Evolutionary conservation across 352 stramenopile species (phyloP), one percentile per base, ranked within the genome.

Genomic region (Pythium rhizo-oryzae): DNA sequence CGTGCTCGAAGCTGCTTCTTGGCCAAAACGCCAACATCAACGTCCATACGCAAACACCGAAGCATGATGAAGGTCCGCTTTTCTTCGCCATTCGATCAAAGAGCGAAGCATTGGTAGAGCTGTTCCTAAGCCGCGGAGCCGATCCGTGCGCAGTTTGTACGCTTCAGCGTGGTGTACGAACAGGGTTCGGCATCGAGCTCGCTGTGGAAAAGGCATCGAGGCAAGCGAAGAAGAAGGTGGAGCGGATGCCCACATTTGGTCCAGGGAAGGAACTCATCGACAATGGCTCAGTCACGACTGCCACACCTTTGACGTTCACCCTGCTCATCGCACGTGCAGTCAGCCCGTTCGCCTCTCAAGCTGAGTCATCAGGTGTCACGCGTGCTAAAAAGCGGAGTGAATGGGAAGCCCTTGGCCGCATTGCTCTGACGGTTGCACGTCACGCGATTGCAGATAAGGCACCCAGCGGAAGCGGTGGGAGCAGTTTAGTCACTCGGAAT

Each of bases 41-140:
- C 51, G 57, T 77, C 39, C 71, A 79, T 28, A n/a, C 37, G 3
- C 70, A 75, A 50, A 55, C 75, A 2, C 54, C 75, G 1, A 64
- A 70, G 6, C 78, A 78, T 30, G 75, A 72, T 4, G 82, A 91
- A 70, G 75, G 62, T 1, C 80, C 80, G 18, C 59, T 91, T 8
- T 89, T 78, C 50, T 91, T 89, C 47, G 82, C 82, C 3, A 81
- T 91, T 18, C 80, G 82, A 33, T 87, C 80, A 0, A 84, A 67
- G 39, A 85, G 62, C 44, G 72, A 68, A 54, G 50, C 60, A 21
- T 81, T 88, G 68, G 79, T 91, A 3, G 65, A 82, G 8, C 67
- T 88, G 4, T 62, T 91, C 53, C 62, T 91, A 37, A 53, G 67
- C 19, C 74, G 65, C 28, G 77, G 77, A 9, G 80, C 81, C 33